Evolutionary conservation across 2,329 filamentous ascomycete genomes (phyloP), one percentile per base, ranked within the genome.

Genomic region (Tolypocladium guangdongense): DNA sequence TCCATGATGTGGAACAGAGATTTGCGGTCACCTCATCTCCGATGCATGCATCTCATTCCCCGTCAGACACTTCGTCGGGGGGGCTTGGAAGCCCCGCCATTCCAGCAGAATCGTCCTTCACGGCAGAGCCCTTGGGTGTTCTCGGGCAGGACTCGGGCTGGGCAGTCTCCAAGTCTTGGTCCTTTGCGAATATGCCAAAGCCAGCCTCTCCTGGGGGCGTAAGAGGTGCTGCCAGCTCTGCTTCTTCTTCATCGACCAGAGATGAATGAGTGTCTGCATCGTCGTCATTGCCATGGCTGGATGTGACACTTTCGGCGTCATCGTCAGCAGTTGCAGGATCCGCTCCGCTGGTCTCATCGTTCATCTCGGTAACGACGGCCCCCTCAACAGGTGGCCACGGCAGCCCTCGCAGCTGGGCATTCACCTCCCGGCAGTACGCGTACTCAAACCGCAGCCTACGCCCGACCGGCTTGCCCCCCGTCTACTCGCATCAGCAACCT

Each of bases 391-490:
- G 53, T 0, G 63, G 62, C 62, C 61, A 66, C 6, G 61, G 55
- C 2, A 68, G 51, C 1, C 65, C 64, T 33, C 64, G 57, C 14
- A 67, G 39, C 33, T 63, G 52, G 30, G 66, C 65, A 45, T 72
- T 72, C 35, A 67, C 51, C 49, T 70, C 59, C 12, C 64, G 56
- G 38, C 69, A 70, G 45, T 64, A 64, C 12, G 70, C 64, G 38
- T 67, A 63, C 18, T 59, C 57, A 47, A 66, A 66, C 2, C 64
- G 58, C 6, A 71, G 63, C 12, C 66, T 60, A 0, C 66, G 60
- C 10, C 72, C 71, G 8, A 73, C 59, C 0, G 72, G 67, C 51
- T 70, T 73, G 0, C 71, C 71, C 1, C 65, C 64, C 7, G 57
- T 60, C 71, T 74, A 30, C 1, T 32, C 18, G 2, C 20, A 1